Conservation (phyloP, 768 basidiomycete species). For the Suillus discolor region DNA sequence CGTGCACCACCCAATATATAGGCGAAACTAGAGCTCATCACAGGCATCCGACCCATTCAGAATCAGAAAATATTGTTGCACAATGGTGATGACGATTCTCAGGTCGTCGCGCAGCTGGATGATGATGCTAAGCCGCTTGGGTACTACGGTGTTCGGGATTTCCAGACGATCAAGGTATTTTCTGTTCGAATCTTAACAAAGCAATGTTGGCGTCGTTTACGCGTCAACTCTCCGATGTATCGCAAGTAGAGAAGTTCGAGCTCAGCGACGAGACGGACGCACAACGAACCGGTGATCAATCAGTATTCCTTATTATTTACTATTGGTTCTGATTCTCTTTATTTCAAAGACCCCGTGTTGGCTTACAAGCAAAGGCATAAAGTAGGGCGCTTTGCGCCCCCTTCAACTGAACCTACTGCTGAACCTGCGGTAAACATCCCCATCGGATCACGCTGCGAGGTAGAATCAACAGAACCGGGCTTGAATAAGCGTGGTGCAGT, state of each 20-base stretch:
- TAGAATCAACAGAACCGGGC: constrained; percentile 69
- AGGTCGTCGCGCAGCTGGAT: constrained; percentile 54
- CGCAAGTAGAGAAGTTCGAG: constrained; percentile 92
- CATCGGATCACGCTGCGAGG: constrained; percentile 80
- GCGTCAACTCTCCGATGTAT: constrained; percentile 84
- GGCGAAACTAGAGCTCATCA: constrained; percentile 85
- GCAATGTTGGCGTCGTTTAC: constrained; percentile 42
- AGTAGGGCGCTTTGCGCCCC: constrained; percentile 84
- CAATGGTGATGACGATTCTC: constrained; percentile 54
- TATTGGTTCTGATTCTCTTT: constrained; percentile 10
- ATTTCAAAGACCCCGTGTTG: constrained; percentile 74
- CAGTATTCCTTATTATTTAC: background rate
- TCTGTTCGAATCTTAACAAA: background rate
- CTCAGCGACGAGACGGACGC: constrained; percentile 82
- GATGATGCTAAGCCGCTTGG: constrained; percentile 73
- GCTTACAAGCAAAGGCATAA: constrained; percentile 86
- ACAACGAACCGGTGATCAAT: constrained; percentile 62
- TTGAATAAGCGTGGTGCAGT: constrained; percentile 82
- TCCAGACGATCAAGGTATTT: constrained; percentile 77
- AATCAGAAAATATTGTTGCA: constrained; percentile 72
- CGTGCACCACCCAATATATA: constrained; percentile 27
- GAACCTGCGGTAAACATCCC: constrained; percentile 48
- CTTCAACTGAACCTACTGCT: constrained; percentile 38
- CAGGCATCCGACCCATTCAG: constrained; percentile 80
- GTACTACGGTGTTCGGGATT: constrained; percentile 73